Conservation (phyloP, 805 yeast species). For the Myxozyma sirexii region DNA sequence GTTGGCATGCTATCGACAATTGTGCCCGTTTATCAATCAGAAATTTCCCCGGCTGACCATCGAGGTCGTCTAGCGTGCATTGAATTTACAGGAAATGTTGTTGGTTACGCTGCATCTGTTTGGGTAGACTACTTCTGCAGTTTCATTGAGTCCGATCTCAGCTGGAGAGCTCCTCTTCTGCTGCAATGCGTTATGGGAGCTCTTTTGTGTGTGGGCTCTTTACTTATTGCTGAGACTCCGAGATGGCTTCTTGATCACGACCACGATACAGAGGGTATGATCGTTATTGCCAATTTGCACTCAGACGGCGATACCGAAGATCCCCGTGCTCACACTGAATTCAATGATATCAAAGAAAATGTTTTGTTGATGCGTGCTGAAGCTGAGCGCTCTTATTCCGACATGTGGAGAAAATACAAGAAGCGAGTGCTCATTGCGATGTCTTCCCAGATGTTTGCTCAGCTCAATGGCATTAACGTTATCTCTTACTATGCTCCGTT, state of each 20-base stretch:
- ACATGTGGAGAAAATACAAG: constrained; percentile 75
- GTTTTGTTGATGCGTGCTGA: constrained; percentile 76
- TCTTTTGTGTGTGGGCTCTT: constrained; percentile 70
- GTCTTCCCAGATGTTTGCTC: constrained; percentile 90
- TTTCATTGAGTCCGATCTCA: constrained; percentile 57
- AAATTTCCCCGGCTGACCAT: constrained; percentile 83
- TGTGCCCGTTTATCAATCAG: constrained; percentile 86
- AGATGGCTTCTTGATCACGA: constrained; percentile 87
- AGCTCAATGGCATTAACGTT: constrained; percentile 89
- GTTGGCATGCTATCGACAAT: constrained; percentile 82
- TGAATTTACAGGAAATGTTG: constrained; percentile 82
- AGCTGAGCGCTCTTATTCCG: constrained; percentile 73
- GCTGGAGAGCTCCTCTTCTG: constrained; percentile 61
- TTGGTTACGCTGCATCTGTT: constrained; percentile 79
- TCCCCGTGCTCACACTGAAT: constrained; percentile 70
- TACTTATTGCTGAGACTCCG: constrained; percentile 82
- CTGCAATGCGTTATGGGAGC: constrained; percentile 76
- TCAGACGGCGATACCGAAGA: constrained; percentile 76
- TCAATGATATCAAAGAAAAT: constrained; percentile 76
- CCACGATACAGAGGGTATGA: constrained; percentile 74
- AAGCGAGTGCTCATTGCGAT: constrained; percentile 83
- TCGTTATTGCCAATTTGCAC: constrained; percentile 80
- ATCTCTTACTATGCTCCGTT: constrained; percentile 91
- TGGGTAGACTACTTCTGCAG: constrained; percentile 85
- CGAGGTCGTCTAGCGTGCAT: constrained; percentile 84